phyloP scores from a whole-genome alignment of 108 stramenopile species.

The Schizochytrium sp. region DNA sequence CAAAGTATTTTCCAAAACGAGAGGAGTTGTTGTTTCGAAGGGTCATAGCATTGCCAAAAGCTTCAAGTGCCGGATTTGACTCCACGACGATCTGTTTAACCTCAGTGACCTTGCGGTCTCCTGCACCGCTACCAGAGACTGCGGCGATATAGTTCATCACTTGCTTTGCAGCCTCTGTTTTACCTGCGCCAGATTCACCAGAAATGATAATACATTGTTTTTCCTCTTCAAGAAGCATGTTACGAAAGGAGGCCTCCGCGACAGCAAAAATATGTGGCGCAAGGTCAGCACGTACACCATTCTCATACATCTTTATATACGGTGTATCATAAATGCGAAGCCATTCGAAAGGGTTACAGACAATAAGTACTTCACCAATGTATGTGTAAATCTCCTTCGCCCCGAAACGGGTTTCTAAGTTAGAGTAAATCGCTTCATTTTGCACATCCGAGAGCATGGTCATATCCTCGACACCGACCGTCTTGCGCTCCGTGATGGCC shows the following conservation, averaged over 20 bases:
- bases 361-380: conserved; percentile 71
- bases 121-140: conserved; percentile 44
- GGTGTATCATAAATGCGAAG: conserved; percentile 53
- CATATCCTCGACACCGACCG: conserved; percentile 72
- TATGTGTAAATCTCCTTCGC: conserved; percentile 71
- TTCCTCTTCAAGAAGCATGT: conserved; percentile 10
- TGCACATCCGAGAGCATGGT: conserved; percentile 71
- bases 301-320: conserved; percentile 42
- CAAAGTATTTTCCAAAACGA: conserved; percentile 80
- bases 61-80: conserved; percentile 72
- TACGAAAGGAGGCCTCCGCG: conserved; percentile 63
- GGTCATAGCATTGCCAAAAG: conserved; percentile 74
- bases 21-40: conserved; percentile 73
- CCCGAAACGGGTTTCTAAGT: conserved; percentile 64
- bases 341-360: conserved; percentile 71
- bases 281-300: conserved; percentile 55
- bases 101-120: neutral
- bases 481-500: conserved; percentile 48
- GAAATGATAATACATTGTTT: conserved; percentile 71
- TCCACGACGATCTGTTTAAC: conserved; percentile 69
- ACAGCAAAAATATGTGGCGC: conserved; percentile 69
- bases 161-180: conserved; percentile 81
- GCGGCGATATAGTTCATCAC: conserved; percentile 83
- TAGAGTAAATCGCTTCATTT: conserved; percentile 72
- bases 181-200: conserved; percentile 75